Base-by-base conservation (phyloP, 1,139 yeast species). In the Diutina sp. region DNA sequence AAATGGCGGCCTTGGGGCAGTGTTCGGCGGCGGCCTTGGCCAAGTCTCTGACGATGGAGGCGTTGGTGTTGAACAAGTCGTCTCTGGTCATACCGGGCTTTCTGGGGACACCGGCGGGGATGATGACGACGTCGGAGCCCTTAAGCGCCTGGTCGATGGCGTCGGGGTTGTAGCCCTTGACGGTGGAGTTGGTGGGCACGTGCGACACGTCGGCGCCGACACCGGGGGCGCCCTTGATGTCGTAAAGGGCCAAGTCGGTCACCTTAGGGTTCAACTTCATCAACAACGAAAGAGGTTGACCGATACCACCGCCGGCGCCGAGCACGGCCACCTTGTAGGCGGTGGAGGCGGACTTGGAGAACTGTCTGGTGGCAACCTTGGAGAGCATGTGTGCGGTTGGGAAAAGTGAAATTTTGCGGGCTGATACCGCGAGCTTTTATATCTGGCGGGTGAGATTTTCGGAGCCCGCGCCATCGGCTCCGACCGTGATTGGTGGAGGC, bases 51-150 rank as follows among this genome's bases (percentile, higher is more conserved):
- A 91, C 90, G 71, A 91, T 91, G 56, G 90, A 87, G 55, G 96
- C 97, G 69, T 91, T 91, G 76, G 93, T 88, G 75, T 84, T 84
- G 81, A 91, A 90, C 69, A 91, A 80, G 69, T 91, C 97, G 70
- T 91, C 97, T 73, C 98, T 85, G 62, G 97, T 88, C 98, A 91
- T 91, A 64, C 97, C 97, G 58, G 97, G 97, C 77, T 91, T 91
- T 77, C 98, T 84, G 70, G 97, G 97, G 59, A 91, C 89, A 69
- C 98, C 97, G 55, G 97, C 97, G 61, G 97, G 97, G 69, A 91
- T 87, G 59, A 91, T 83, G 61, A 91, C 87, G 60, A 90, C 79
- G 66, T 87, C 87, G 32, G 95, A 77, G 56, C 83, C 87, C 56
- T 78, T 72, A 63, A 91, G 16, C 16, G 53, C 53, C 32, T 16